Base-by-base conservation (phyloP, 2,329 filamentous ascomycete species). In the Penicillium sp. region DNA sequence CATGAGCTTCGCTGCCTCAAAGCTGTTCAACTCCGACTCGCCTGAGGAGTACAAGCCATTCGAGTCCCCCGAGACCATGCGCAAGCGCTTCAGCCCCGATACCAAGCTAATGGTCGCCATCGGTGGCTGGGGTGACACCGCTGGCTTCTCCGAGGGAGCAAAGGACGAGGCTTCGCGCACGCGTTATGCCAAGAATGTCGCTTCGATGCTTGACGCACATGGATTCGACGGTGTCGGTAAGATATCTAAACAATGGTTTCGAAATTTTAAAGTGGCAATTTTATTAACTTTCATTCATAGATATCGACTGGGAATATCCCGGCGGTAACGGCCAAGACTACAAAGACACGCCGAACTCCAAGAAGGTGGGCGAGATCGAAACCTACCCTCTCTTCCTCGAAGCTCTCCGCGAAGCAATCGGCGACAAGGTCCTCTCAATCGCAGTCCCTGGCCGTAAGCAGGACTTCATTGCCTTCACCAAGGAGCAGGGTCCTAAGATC, bases 71-170 rank as follows among this genome's bases (percentile, higher is more conserved):
- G 67, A 73, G 0, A 77, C 80, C 4, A 76, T 86, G 45, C 81
- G 84, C 19, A 73, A 74, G 27, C 75, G 84, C 21, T 88, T 86
- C 55, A 69, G 78, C 13, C 69, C 80, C 0, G 78, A 77, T 27
- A 86, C 86, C 21, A 86, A 88, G 63, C 73, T 91, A 23, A 82
- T 88, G 76, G 80, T 91, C 38, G 88, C 89, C 21, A 85, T 92
- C 61, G 89, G 89, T 12, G 89, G 89, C 52, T 92, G 89, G 89
- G 88, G 88, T 0, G 86, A 90, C 59, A 86, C 82, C 0, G 70
- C 73, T 7, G 88, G 87, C 0, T 91, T 90, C 67, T 80, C 82
- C 0, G 71, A 42, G 2, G 87, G 82, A 0, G 84, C 86, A 1
- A 79, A 77, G 50, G 79, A 80, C 4, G 77, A 82, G 1, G 64